Conservation (phyloP, 176 grass and related monocot genomes). For the Themeda triandra region DNA sequence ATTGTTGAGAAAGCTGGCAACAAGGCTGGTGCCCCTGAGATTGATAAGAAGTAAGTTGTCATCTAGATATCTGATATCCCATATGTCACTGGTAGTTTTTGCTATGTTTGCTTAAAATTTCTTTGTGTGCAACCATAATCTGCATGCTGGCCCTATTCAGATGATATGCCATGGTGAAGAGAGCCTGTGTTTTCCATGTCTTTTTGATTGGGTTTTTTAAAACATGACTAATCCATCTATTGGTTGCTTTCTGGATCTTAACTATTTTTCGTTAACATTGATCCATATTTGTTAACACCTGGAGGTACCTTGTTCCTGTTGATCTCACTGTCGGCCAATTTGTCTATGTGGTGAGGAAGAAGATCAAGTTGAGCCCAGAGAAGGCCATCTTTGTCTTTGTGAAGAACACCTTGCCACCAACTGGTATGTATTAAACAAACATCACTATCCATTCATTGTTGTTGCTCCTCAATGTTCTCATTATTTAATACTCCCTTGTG, state of each 20-base stretch:
- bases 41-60: slow-evolving; percentile 73
- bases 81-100: background rate
- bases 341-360: slow-evolving; percentile 86
- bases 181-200: no score
- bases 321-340: slow-evolving; percentile 86
- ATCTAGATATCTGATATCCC: background rate
- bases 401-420: slow-evolving; percentile 73
- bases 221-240: background rate
- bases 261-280: background rate
- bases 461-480: background rate
- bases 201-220: no score
- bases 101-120: background rate
- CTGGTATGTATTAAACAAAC: slow-evolving; percentile 29
- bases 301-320: slow-evolving; percentile 82
- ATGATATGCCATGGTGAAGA: background rate
- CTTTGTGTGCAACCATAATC: background rate
- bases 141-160: background rate
- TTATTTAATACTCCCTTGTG: background rate
- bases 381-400: slow-evolving; percentile 97
- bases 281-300: background rate
- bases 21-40: slow-evolving; percentile 77
- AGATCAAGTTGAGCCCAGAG: slow-evolving; percentile 84
- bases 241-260: background rate
- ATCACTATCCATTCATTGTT: background rate
- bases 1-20: slow-evolving; percentile 94